Evolutionary conservation across 495 filamentous ascomycete species (phyloP).

Genomic region (Tuber microsphaerosporum): DNA sequence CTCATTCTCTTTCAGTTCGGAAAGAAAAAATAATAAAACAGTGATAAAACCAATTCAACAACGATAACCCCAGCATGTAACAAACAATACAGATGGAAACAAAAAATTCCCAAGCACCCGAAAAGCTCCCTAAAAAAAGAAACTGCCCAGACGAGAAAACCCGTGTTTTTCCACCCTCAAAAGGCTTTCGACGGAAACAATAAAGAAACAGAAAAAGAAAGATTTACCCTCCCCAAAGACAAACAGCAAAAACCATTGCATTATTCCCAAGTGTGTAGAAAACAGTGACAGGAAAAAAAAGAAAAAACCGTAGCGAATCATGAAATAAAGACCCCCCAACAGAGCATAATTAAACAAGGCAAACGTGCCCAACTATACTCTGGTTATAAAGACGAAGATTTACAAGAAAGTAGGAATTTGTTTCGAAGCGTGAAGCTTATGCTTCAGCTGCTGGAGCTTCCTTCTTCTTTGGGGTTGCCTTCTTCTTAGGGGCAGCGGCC

Average conservation of each 20-base stretch:
- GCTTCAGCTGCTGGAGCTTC: constrained; percentile 39
- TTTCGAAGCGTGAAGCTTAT: constrained; percentile 25
- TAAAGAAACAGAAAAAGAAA: constrained; percentile 19
- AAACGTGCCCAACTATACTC: constrained; percentile 12
- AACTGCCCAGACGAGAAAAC: neutral
- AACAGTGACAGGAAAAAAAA: constrained; percentile 15
- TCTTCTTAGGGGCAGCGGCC: constrained; percentile 56
- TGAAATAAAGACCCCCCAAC: constrained; percentile 20
- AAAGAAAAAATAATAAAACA: neutral
- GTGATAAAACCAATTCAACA: neutral
- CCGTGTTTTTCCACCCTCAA: neutral
- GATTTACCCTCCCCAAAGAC: constrained; percentile 23
- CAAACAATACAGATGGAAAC: constrained; percentile 2
- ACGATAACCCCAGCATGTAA: neutral
- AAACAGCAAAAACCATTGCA: constrained; percentile 28
- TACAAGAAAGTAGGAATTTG: constrained; percentile 32
- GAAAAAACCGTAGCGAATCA: constrained; percentile 26
- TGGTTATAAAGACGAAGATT: constrained; percentile 17
- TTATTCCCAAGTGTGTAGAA: constrained; percentile 36
- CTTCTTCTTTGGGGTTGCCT: constrained; percentile 47
- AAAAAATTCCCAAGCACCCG: constrained; percentile 2
- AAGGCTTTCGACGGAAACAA: neutral
- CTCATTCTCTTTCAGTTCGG: neutral
- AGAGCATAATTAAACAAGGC: constrained; percentile 23
- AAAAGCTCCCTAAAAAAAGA: neutral